phyloP scores from a whole-genome alignment of 768 basidiomycete species.

The Rhizopogon roseolus region DNA sequence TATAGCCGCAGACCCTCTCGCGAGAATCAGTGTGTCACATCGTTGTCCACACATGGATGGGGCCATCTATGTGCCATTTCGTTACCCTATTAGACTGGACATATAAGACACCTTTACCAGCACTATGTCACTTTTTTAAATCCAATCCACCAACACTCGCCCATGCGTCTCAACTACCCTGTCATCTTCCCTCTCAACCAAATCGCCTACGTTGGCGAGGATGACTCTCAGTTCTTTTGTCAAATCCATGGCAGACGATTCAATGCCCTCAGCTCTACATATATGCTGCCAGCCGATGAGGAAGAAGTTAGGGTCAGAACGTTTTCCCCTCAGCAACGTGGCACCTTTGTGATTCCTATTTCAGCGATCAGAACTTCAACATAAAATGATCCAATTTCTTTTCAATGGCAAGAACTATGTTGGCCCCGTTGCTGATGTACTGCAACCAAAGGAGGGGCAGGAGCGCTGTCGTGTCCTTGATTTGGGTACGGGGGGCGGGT shows the following conservation, averaged over 20 bases:
- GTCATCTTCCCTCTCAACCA: slow-evolving; percentile 31
- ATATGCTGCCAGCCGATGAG: slow-evolving; percentile 62
- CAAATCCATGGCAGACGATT: slow-evolving; percentile 47
- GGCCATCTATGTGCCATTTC: slow-evolving; percentile 22
- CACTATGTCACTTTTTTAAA: slow-evolving; percentile 18
- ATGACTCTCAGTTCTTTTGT: slow-evolving; percentile 52
- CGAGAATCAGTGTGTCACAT: slow-evolving; percentile 3
- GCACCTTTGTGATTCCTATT: slow-evolving; percentile 1
- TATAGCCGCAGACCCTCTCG: slow-evolving; percentile 22
- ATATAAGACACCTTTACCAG: slow-evolving; percentile 19
- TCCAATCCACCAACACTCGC: slow-evolving; percentile 1
- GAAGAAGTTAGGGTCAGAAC: slow-evolving; percentile 56
- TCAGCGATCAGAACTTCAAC: slow-evolving; percentile 60
- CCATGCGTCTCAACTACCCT: slow-evolving; percentile 27
- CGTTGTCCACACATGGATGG: slow-evolving; percentile 16
- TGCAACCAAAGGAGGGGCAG: slow-evolving; percentile 32
- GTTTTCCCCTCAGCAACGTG: not conserved
- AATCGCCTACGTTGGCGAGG: slow-evolving; percentile 33
- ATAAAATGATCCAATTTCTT: slow-evolving; percentile 64
- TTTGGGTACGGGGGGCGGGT: slow-evolving; percentile 63
- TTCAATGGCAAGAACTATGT: slow-evolving; percentile 60
- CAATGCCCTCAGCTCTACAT: slow-evolving; percentile 49
- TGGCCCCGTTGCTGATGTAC: slow-evolving; percentile 56
- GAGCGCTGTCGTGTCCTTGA: slow-evolving; percentile 48
- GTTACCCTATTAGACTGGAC: slow-evolving; percentile 24